Conservation (phyloP, 2,329 filamentous ascomycete genomes). For the Stemphylium vesicarium region DNA sequence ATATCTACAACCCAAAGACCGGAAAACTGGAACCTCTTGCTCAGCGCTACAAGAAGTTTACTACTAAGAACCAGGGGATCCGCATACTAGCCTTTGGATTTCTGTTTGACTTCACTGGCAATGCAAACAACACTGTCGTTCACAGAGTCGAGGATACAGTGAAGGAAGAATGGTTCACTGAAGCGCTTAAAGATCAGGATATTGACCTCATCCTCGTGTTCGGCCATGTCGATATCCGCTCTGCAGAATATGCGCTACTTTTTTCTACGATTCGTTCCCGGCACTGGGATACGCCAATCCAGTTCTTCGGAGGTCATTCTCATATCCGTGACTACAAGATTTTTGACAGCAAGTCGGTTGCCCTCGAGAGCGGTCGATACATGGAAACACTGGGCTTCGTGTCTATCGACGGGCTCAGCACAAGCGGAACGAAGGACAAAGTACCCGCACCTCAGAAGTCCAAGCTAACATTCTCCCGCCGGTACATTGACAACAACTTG, state of each 20-base stretch:
- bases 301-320: constrained; percentile 88
- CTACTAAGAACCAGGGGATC: constrained; percentile 85
- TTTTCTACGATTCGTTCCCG: constrained; percentile 78
- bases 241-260: constrained; percentile 77
- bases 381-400: constrained; percentile 96
- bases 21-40: constrained; percentile 77
- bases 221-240: constrained; percentile 84
- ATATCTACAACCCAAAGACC: constrained; percentile 78
- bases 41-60: constrained; percentile 85
- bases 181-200: constrained; percentile 78
- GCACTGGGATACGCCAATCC: constrained; percentile 83
- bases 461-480: constrained; percentile 69
- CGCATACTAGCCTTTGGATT: constrained; percentile 90
- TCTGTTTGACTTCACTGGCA: constrained; percentile 89
- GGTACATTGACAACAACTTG: constrained; percentile 94
- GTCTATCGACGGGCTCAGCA: constrained; percentile 74
- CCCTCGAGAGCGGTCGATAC: constrained; percentile 86
- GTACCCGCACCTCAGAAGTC: constrained; percentile 22
- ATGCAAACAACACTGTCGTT: constrained; percentile 89
- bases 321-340: constrained; percentile 85
- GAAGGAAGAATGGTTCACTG: constrained; percentile 85
- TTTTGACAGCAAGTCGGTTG: constrained; percentile 80
- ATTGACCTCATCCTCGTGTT: constrained; percentile 86
- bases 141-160: constrained; percentile 80
- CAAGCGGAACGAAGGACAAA: constrained; percentile 43